Percentiles rank a stretch among this genome's conserved stretches.
phyloP scores from a whole-genome alignment of 2,329 filamentous ascomycete species.

The Daldinia sp. region DNA sequence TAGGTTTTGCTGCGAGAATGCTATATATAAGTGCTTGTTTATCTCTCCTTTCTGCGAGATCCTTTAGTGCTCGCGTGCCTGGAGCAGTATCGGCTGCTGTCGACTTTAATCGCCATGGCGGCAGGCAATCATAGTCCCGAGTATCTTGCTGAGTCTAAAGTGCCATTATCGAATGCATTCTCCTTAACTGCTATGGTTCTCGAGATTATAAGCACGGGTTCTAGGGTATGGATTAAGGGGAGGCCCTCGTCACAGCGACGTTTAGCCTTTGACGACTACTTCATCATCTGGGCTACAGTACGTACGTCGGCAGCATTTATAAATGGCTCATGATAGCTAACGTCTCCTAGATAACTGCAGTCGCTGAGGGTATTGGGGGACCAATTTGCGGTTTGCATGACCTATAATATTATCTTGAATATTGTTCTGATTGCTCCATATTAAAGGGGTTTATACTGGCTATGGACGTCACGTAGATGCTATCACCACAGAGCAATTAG shows the following conservation, averaged over 20 bases:
- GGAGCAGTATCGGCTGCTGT: not conserved
- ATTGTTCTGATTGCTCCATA: slow-evolving; percentile 22
- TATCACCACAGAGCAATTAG: slow-evolving; percentile 32
- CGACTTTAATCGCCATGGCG: slow-evolving; percentile 23
- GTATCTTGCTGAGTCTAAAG: slow-evolving; percentile 45
- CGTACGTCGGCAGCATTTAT: slow-evolving; percentile 14
- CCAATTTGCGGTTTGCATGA: slow-evolving; percentile 41
- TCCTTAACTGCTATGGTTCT: slow-evolving; percentile 47
- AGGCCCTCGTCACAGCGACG: slow-evolving; percentile 35
- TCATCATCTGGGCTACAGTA: slow-evolving; percentile 49
- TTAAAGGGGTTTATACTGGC: slow-evolving; percentile 43
- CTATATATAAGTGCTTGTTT: slow-evolving; percentile 7
- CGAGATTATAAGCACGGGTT: slow-evolving; percentile 44
- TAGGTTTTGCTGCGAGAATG: slow-evolving; percentile 3
- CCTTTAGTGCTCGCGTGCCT: slow-evolving; percentile 6
- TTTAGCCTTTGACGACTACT: slow-evolving; percentile 46
- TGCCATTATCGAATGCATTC: slow-evolving; percentile 38
- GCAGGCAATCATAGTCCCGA: slow-evolving; percentile 39
- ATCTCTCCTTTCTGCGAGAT: slow-evolving; percentile 4
- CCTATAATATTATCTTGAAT: not conserved
- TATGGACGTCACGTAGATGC: slow-evolving; percentile 46
- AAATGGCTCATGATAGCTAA: slow-evolving; percentile 3
- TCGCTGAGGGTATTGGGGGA: slow-evolving; percentile 44
- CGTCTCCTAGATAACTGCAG: slow-evolving; percentile 35
- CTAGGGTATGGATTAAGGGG: slow-evolving; percentile 44